Evolutionary conservation across 1,284 basidiomycete species (phyloP), one percentile per base, ranked within the genome.

Genomic region (Cronartium quercuum): DNA sequence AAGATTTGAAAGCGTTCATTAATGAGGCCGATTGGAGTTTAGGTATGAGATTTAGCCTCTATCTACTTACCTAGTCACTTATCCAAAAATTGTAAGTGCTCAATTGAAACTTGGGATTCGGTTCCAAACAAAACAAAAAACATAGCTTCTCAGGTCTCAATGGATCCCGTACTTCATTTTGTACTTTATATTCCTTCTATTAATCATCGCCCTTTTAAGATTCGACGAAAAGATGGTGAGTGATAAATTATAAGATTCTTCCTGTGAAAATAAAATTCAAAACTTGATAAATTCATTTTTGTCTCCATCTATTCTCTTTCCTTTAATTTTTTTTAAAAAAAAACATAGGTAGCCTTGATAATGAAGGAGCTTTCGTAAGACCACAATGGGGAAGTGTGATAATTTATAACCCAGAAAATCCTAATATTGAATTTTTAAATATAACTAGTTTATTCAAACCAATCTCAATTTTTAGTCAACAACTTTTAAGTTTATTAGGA

Each of bases 1-100:
- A 93, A 78, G 88, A 93, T 78, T 85, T 94, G 75, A 92, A 90
- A 29, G 87, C 93, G 0, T 98, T 98, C 79, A 86, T 98, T 70
- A 98, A 98, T 80, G 92, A 92, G 2, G 94, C 93, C 15, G 90
- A 94, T 80, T 98, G 95, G 95, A 91, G 89, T 15, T 82, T 98
- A 58, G 91, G 92, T 94, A 79, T 82, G 86, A 81, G 40, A 74
- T 76, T 15, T 75, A 78, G 55, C 61, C 40, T 41, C 10, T 62
- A 12, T 40, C 10, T 21, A 15, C n/a, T 24, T 40, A 9, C 21
- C 65, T 21, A 18, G 40, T 44, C 47, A 61, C 60, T 29, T 13
- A 37, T 55, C 6, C 29, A 3, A 7, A n/a, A 37, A 62, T 29
- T 21, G 60, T 13, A 76, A 34, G 12, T 76, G 35, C 10, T 63